phyloP scores from a whole-genome alignment of 441 rosid genomes.

The Eutrema salsugineum region DNA sequence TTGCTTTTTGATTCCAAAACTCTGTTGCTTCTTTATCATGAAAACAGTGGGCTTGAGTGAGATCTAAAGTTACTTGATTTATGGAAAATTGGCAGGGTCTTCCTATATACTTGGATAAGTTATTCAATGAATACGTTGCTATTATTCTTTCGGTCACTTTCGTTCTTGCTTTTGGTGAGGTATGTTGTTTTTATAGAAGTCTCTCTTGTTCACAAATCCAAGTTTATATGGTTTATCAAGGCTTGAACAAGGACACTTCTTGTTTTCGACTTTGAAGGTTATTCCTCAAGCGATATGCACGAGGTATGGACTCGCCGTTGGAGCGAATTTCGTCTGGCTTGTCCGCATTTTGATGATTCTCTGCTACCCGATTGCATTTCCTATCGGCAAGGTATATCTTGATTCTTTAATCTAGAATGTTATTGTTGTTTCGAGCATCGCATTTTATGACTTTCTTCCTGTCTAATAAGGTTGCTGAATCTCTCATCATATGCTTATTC shows the following conservation, averaged over 20 bases:
- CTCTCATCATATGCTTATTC: background rate
- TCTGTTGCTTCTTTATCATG: background rate
- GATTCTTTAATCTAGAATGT: background rate
- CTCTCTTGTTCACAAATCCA: background rate
- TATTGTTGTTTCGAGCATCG: background rate
- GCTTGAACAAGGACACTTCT: background rate
- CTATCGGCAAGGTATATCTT: conserved; percentile 80
- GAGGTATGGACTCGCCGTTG: conserved; percentile 95
- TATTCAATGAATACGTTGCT: conserved; percentile 92
- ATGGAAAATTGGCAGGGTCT: conserved; percentile 66
- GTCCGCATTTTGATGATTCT: conserved; percentile 83
- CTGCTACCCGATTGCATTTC: conserved; percentile 90
- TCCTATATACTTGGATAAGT: conserved; percentile 86
- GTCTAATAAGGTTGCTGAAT: no score
- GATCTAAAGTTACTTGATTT: conserved; percentile 6
- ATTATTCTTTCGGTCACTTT: conserved; percentile 88
- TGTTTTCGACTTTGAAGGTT: conserved; percentile 46
- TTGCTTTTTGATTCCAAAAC: background rate
- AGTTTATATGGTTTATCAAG: background rate
- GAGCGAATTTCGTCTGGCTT: conserved; percentile 86
- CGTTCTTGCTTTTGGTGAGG: conserved; percentile 93
- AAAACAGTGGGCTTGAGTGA: background rate
- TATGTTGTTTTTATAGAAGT: conserved; percentile 19
- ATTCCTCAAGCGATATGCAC: conserved; percentile 96
- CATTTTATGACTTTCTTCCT: background rate